Percentiles rank a stretch among this genome's conserved stretches.
Evolutionary conservation across 2,329 filamentous ascomycete genomes (phyloP).

Genomic region (Fusarium albidum): DNA sequence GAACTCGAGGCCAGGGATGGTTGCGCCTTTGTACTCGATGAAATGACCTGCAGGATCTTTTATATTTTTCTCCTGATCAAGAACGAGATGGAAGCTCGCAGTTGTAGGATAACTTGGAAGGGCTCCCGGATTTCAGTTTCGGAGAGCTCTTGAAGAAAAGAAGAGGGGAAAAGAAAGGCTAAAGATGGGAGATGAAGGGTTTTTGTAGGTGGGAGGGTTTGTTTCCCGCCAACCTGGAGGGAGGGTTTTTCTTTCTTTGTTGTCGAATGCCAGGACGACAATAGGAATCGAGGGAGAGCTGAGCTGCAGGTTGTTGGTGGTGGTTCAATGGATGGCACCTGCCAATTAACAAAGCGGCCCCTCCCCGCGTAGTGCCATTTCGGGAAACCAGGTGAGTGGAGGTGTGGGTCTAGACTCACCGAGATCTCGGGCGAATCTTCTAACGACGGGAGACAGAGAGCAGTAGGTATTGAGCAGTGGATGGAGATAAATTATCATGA

Average conservation of each 20-base stretch:
- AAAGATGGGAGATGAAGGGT: background rate
- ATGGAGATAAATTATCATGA: too few species aligned
- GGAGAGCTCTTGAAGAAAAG: background rate
- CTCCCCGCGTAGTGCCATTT: background rate
- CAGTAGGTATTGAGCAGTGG: too few species aligned
- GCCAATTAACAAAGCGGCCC: background rate
- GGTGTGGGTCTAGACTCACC: conserved; percentile 6
- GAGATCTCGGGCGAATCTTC: conserved; percentile 3
- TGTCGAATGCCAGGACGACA: conserved; percentile 2
- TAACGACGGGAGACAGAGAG: too few species aligned
- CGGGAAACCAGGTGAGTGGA: conserved; percentile 15
- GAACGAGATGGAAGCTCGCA: background rate
- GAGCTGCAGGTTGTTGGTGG: background rate
- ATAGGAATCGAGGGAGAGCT: conserved; percentile 1
- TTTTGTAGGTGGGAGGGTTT: background rate
- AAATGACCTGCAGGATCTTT: background rate
- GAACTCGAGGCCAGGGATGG: background rate
- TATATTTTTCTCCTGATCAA: background rate
- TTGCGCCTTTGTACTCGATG: background rate
- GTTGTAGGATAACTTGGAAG: background rate
- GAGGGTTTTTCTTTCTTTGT: conserved; percentile 12
- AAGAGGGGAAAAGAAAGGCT: background rate
- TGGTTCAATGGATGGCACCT: background rate
- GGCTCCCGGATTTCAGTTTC: conserved; percentile 1
- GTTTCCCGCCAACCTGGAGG: background rate